Conservation (phyloP, 305 asterid genomes). For the Plantago rigida region DNA sequence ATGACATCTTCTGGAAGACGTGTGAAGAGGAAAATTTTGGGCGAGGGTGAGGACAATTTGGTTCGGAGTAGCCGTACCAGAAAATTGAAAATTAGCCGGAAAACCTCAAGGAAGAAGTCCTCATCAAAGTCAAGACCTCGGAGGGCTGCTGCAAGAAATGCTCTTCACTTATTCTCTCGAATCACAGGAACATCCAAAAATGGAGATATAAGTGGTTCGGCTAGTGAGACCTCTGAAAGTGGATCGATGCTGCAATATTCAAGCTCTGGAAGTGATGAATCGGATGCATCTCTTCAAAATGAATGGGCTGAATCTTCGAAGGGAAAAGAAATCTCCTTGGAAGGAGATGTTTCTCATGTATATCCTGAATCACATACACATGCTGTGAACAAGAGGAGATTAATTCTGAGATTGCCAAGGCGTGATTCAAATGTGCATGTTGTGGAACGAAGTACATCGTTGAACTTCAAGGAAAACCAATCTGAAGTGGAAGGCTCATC, state of each 20-base stretch:
- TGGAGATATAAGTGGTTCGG: slow-evolving; percentile 51
- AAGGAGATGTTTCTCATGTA: slow-evolving; percentile 36
- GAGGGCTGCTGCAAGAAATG: slow-evolving; percentile 98
- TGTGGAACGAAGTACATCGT: slow-evolving; percentile 28
- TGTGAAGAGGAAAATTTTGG: slow-evolving; percentile 86
- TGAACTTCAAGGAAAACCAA: slow-evolving; percentile 29
- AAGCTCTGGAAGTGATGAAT: slow-evolving; percentile 60
- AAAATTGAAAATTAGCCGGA: slow-evolving; percentile 56
- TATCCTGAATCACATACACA: slow-evolving; percentile 39
- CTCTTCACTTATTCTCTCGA: slow-evolving; percentile 81
- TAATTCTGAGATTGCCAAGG: slow-evolving; percentile 73
- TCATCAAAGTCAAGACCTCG: slow-evolving; percentile 70
- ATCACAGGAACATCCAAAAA: slow-evolving; percentile 76
- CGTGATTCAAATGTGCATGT: slow-evolving; percentile 50
- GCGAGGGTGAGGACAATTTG: slow-evolving; percentile 48
- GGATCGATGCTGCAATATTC: slow-evolving; percentile 63
- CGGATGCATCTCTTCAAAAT: slow-evolving; percentile 51
- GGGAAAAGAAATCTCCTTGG: slow-evolving; percentile 63
- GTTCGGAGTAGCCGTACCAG: slow-evolving; percentile 35
- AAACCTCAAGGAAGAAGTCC: slow-evolving; percentile 48
- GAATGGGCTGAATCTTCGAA: slow-evolving; percentile 46
- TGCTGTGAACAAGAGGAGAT: slow-evolving; percentile 54
- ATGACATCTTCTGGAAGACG: slow-evolving; percentile 94
- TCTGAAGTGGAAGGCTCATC: slow-evolving; percentile 47
- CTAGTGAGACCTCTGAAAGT: slow-evolving; percentile 56